These are phyloP conservation scores for Fusarium sp. DNA, from an alignment of 2,329 filamentous ascomycete genomes.

Conservation along the genomic window DNA sequence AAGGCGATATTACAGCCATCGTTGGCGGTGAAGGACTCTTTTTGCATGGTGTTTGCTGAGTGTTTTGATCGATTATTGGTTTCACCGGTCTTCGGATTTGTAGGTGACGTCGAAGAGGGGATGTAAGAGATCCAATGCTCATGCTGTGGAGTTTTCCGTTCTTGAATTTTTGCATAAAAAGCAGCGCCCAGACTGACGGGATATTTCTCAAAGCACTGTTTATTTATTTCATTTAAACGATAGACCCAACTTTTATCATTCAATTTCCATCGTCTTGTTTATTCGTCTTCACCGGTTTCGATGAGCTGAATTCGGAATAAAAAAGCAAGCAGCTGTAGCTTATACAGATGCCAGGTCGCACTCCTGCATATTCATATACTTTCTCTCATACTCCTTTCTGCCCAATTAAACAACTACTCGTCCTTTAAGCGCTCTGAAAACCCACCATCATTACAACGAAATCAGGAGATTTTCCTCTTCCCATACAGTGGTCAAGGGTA, in stretches of 20 bases:
- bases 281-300: too few species aligned
- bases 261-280: too few species aligned
- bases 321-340: not conserved
- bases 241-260: too few species aligned
- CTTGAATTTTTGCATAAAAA: not conserved
- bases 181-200: not conserved
- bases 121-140: not conserved
- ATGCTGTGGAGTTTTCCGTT: constrained; percentile 4
- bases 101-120: not conserved
- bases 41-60: constrained; percentile 31
- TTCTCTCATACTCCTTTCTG: not conserved
- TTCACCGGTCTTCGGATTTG: not conserved
- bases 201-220: not conserved
- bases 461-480: not conserved
- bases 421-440: not conserved
- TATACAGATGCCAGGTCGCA: not conserved
- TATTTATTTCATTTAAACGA: not conserved
- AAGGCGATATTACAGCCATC: constrained; percentile 47
- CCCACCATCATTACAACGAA: too few species aligned
- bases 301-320: too few species aligned
- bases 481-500: constrained; percentile 21
- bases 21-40: constrained; percentile 37
- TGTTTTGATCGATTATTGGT: too few species aligned
- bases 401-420: not conserved
- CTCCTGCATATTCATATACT: not conserved